Evolutionary conservation across 2,329 filamentous ascomycete species (phyloP).

Genomic region (Botrytis deweyae): DNA sequence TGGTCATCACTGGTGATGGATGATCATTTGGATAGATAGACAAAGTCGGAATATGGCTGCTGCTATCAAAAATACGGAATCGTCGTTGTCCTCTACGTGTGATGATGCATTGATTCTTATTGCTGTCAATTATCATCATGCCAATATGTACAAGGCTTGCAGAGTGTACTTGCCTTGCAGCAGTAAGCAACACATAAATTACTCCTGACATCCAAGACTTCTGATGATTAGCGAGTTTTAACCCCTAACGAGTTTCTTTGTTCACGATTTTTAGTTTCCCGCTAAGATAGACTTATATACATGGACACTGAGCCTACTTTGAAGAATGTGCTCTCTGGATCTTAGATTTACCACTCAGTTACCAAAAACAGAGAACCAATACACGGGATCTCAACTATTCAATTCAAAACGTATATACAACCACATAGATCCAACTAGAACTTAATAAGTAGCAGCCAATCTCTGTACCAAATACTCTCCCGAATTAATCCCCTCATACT

Average conservation of each 20-base stretch:
- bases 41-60: background rate
- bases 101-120: background rate
- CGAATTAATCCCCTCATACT: slow-evolving; percentile 74
- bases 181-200: background rate
- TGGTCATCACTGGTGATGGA: background rate
- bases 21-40: background rate
- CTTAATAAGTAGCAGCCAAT: slow-evolving; percentile 69
- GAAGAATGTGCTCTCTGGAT: background rate
- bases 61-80: background rate
- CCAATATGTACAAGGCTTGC: accelerated
- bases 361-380: background rate
- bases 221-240: background rate
- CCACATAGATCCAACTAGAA: background rate
- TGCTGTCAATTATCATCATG: background rate
- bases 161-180: background rate
- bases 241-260: background rate
- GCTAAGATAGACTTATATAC: background rate
- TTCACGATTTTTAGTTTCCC: background rate
- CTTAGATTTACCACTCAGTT: background rate
- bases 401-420: too few relatives aligned
- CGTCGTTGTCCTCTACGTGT: too few relatives aligned
- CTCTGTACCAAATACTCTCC: slow-evolving; percentile 80
- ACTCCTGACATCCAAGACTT: too few relatives aligned
- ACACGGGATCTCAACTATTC: background rate
- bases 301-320: background rate